Conservation (phyloP, 768 basidiomycete genomes). For the Mycena galopus region DNA sequence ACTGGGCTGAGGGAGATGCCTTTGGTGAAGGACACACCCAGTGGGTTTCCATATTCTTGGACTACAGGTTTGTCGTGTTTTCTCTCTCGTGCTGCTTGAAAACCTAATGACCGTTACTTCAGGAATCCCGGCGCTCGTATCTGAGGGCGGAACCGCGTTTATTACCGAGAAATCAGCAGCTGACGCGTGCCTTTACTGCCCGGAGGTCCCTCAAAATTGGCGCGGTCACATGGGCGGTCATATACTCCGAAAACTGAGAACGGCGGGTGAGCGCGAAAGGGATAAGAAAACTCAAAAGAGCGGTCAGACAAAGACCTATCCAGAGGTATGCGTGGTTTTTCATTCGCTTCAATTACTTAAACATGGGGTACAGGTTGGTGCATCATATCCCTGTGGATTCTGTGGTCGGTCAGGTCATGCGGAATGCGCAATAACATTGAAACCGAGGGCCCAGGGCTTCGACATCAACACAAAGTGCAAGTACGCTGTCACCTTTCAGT, state of each 20-base stretch:
- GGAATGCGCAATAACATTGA: conserved; percentile 3
- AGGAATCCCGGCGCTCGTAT: background rate
- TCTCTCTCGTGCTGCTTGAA: too few species aligned
- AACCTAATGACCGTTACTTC: background rate
- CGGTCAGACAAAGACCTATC: background rate
- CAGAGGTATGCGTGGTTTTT: background rate
- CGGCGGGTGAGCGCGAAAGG: background rate
- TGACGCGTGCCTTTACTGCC: conserved; percentile 2
- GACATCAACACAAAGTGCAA: background rate
- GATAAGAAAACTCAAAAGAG: conserved; percentile 1
- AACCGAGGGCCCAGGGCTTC: background rate
- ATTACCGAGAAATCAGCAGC: background rate
- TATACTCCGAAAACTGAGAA: background rate
- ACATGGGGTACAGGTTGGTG: background rate
- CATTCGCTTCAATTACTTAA: too few species aligned
- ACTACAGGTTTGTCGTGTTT: too few species aligned
- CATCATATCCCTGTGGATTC: conserved; percentile 1
- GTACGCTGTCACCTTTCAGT: background rate
- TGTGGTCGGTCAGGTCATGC: conserved; percentile 2
- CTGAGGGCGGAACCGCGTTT: background rate
- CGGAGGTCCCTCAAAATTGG: conserved; percentile 1
- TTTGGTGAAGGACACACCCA: too few species aligned
- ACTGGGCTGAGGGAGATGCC: too few species aligned
- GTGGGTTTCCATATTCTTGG: too few species aligned
- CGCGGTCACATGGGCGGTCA: conserved; percentile 16